Evolutionary conservation across 2,329 filamentous ascomycete species (phyloP).

Genomic region (Fusarium liriodendri): DNA sequence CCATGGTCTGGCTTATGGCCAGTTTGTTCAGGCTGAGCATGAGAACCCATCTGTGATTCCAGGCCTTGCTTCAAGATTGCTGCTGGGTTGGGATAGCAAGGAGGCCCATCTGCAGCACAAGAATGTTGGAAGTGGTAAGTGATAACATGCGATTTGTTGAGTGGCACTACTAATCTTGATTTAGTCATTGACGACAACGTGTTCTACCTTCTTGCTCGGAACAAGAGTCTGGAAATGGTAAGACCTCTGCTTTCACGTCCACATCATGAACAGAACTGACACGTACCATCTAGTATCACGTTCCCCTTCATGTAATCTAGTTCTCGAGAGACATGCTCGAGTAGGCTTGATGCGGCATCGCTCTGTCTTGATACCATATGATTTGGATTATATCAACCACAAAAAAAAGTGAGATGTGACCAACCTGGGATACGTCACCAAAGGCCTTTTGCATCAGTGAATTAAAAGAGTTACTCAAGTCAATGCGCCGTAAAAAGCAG

Average conservation of each 20-base stretch:
- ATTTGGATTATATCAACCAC: neutral
- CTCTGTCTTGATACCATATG: neutral
- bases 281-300: conserved; percentile 42
- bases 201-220: conserved; percentile 45
- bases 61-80: conserved; percentile 46
- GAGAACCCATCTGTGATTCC: conserved; percentile 43
- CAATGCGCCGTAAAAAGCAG: conserved; percentile 42
- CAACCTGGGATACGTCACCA: neutral
- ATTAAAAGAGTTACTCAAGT: conserved; percentile 38
- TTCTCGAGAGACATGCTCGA: neutral
- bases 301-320: conserved; percentile 37
- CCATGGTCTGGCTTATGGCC: conserved; percentile 48
- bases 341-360: neutral
- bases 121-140: conserved; percentile 46
- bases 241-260: conserved; percentile 8
- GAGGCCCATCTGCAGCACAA: conserved; percentile 51
- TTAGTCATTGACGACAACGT: conserved; percentile 52
- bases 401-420: neutral
- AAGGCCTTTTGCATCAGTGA: conserved; percentile 9
- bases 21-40: conserved; percentile 47
- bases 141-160: neutral
- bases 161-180: neutral
- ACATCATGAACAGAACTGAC: conserved; percentile 6
- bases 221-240: conserved; percentile 49
- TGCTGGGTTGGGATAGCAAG: conserved; percentile 55